A percentile compares a stretch with the other conserved stretches of the same genome.
phyloP scores from a whole-genome alignment of 2,329 filamentous ascomycete genomes.

The Mariannaea sp. region DNA sequence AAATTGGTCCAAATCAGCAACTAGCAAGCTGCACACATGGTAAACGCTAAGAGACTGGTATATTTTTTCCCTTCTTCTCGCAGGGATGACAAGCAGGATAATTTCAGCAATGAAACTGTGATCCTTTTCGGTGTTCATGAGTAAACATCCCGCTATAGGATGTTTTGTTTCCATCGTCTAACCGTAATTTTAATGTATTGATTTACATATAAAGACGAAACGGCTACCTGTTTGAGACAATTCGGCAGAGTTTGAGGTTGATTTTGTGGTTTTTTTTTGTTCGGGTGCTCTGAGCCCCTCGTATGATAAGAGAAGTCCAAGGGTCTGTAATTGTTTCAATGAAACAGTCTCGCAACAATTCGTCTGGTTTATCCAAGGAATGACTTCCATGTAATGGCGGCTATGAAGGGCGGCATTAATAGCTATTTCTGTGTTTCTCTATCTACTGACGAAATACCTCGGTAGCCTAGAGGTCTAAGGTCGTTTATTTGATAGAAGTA shows the following conservation, averaged over 20 bases:
- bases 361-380: constrained; percentile 4
- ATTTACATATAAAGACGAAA: no score
- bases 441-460: neutral
- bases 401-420: neutral
- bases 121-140: no score
- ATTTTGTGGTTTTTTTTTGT: constrained; percentile 9
- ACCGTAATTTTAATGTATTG: no score
- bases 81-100: no score
- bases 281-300: neutral
- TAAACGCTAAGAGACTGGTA: no score
- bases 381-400: constrained; percentile 7
- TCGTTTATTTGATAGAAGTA: neutral
- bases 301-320: constrained; percentile 13
- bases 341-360: constrained; percentile 10
- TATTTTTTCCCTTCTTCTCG: no score
- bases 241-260: neutral
- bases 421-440: neutral
- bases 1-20: no score
- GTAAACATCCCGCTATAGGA: no score
- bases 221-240: no score
- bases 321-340: constrained; percentile 12
- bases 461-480: neutral
- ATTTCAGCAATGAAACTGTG: no score
- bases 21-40: no score
- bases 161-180: no score